Percentiles rank a stretch among this genome's conserved stretches.
Evolutionary conservation across 2,329 filamentous ascomycete genomes (phyloP).

Genomic region (Pseudogymnoascus sp.): DNA sequence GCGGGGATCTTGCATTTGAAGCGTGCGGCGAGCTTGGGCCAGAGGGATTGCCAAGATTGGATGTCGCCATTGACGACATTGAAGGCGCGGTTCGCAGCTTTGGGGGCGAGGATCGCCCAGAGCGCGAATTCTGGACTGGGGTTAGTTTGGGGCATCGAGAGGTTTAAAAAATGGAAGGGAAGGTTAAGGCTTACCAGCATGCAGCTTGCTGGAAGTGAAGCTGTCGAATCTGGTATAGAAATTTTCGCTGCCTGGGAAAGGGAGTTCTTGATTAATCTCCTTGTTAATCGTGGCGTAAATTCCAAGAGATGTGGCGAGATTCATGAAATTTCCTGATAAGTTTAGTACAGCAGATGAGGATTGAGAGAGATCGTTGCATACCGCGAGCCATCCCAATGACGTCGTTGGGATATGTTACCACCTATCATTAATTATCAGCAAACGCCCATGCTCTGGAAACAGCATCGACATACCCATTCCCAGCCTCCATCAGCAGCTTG

Average conservation of each 20-base stretch:
- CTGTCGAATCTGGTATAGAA: background rate
- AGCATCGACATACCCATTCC: background rate
- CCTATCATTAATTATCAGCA: slow-evolving; percentile 32
- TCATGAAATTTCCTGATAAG: slow-evolving; percentile 30
- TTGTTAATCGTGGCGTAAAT: slow-evolving; percentile 24
- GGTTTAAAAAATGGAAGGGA: background rate
- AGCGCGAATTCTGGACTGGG: background rate
- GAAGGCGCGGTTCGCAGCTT: slow-evolving; percentile 32
- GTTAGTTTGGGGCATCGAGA: background rate
- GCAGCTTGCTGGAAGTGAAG: background rate
- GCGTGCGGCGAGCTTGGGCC: slow-evolving; percentile 33
- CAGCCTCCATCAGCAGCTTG: slow-evolving; percentile 11
- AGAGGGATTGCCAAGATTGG: slow-evolving; percentile 33
- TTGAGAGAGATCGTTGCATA: slow-evolving; percentile 17
- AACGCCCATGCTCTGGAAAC: background rate
- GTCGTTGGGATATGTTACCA: slow-evolving; percentile 38
- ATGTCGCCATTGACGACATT: slow-evolving; percentile 35
- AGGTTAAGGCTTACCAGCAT: background rate
- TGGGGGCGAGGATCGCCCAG: slow-evolving; percentile 15
- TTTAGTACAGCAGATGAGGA: background rate
- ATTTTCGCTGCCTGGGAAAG: slow-evolving; percentile 27
- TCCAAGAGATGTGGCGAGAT: slow-evolving; percentile 14
- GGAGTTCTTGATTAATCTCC: slow-evolving; percentile 27
- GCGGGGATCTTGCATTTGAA: slow-evolving; percentile 24
- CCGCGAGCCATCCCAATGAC: slow-evolving; percentile 35